A percentile compares a stretch with the other conserved stretches of the same genome.
Conservation (phyloP, 1,284 basidiomycete genomes). For the Leccinum ambiguum region DNA sequence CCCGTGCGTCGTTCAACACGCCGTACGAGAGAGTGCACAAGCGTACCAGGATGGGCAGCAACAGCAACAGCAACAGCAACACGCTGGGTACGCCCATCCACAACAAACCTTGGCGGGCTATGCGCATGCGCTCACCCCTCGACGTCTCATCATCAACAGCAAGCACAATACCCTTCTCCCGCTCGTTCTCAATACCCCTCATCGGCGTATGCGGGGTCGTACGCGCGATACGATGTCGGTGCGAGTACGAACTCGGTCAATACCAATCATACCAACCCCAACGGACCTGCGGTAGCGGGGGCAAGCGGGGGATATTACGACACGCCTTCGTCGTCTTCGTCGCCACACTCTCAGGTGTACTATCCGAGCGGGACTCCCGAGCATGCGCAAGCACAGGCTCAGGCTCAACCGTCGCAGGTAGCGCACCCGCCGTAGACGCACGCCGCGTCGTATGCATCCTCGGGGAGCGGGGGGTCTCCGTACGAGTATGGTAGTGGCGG, state of each 20-base stretch:
- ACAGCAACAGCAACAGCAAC: slow-evolving; percentile 15
- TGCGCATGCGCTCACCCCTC: slow-evolving; percentile 26
- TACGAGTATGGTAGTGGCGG: slow-evolving; percentile 29
- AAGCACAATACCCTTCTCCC: slow-evolving; percentile 29
- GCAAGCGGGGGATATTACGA: slow-evolving; percentile 30
- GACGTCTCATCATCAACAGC: slow-evolving; percentile 33
- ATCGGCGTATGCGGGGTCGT: slow-evolving; percentile 26
- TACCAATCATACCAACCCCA: slow-evolving; percentile 10
- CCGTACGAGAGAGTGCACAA: slow-evolving; percentile 30
- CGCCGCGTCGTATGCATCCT: slow-evolving; percentile 23
- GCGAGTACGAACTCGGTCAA: slow-evolving; percentile 15
- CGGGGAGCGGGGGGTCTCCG: slow-evolving; percentile 26
- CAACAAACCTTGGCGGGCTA: slow-evolving; percentile 30
- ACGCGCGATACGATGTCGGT: slow-evolving; percentile 25
- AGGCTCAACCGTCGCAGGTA: slow-evolving; percentile 23
- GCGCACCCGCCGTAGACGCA: slow-evolving; percentile 20
- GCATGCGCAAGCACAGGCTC: slow-evolving; percentile 12
- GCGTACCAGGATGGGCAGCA: slow-evolving; percentile 24
- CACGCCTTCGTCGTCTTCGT: slow-evolving; percentile 21
- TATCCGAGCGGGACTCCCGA: slow-evolving; percentile 22
- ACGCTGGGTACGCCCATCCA: slow-evolving; percentile 23
- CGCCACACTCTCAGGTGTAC: slow-evolving; percentile 27
- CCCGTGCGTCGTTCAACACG: slow-evolving; percentile 28
- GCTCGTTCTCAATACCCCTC: slow-evolving; percentile 28
- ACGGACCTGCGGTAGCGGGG: slow-evolving; percentile 12